Evolutionary conservation across 2,329 filamentous ascomycete species (phyloP).

Genomic region (Diplodia scrobiculata): DNA sequence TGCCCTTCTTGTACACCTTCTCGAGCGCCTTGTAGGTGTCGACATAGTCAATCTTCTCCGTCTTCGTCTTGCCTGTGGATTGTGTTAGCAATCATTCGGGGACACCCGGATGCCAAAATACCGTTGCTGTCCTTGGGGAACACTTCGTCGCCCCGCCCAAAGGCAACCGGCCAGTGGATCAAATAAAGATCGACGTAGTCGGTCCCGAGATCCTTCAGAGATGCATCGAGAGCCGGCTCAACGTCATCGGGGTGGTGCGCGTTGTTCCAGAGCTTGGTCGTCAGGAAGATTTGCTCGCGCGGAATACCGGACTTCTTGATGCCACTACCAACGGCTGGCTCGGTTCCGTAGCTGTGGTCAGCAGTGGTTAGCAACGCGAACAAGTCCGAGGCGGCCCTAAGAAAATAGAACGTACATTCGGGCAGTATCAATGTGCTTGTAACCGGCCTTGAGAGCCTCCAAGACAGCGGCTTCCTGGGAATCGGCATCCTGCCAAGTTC

Average conservation of each 20-base stretch:
- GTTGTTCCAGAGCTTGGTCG: constrained; percentile 90
- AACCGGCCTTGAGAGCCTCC: constrained; percentile 43
- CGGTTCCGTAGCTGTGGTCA: constrained; percentile 72
- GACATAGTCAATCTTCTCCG: constrained; percentile 70
- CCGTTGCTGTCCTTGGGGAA: background rate
- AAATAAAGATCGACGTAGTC: constrained; percentile 91
- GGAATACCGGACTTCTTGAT: constrained; percentile 80
- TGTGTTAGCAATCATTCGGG: constrained; percentile 27
- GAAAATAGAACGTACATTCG: constrained; percentile 29
- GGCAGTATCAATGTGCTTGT: constrained; percentile 58
- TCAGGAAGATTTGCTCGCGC: constrained; percentile 86
- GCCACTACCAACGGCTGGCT: constrained; percentile 75
- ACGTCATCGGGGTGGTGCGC: constrained; percentile 67
- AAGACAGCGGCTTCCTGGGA: constrained; percentile 59
- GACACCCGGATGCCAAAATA: constrained; percentile 34
- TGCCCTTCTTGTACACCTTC: constrained; percentile 65
- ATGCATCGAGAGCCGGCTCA: constrained; percentile 47
- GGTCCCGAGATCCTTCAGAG: constrained; percentile 64
- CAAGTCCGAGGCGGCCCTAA: no score
- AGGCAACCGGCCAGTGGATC: constrained; percentile 82
- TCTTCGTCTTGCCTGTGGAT: constrained; percentile 62
- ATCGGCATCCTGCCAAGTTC: constrained; percentile 80
- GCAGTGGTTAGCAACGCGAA: background rate
- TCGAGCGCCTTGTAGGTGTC: constrained; percentile 85
- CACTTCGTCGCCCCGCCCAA: constrained; percentile 51